These are phyloP conservation scores for Parastagonospora avenae DNA, from an alignment of 2,329 filamentous ascomycete genomes.

Conservation along the genomic window DNA sequence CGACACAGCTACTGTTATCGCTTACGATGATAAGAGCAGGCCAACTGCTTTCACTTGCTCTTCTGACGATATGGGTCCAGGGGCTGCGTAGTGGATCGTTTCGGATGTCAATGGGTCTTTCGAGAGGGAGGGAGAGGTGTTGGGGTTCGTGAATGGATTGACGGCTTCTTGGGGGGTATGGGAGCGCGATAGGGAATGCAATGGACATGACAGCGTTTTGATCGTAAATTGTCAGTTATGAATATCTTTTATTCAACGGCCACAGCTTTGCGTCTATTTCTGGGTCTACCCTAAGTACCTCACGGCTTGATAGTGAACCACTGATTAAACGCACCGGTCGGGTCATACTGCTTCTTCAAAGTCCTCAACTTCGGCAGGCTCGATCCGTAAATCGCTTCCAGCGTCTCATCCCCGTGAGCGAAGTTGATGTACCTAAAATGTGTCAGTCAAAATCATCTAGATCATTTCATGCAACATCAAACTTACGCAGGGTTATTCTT, in stretches of 20 bases:
- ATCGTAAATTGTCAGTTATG: background rate
- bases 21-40: background rate
- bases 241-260: too few relatives aligned
- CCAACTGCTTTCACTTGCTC: background rate
- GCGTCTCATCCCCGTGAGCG: slow-evolving; percentile 30
- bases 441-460: background rate
- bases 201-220: background rate
- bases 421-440: slow-evolving; percentile 34
- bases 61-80: background rate
- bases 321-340: slow-evolving; percentile 26
- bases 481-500: slow-evolving; percentile 27
- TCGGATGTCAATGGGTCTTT: background rate
- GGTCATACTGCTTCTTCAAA: slow-evolving; percentile 36
- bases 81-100: background rate
- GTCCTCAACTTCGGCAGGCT: slow-evolving; percentile 21
- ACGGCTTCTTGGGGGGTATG: background rate
- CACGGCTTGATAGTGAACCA: slow-evolving; percentile 31
- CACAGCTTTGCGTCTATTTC: too few relatives aligned
- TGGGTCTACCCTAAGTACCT: background rate
- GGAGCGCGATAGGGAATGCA: background rate
- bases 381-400: slow-evolving; percentile 28
- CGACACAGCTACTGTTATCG: background rate
- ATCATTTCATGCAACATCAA: background rate
- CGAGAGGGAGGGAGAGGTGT: background rate
- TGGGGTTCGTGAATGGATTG: background rate